These are phyloP conservation scores for Boletus subcaerulescens DNA, from an alignment of 768 basidiomycete species.

Conservation along the genomic window DNA sequence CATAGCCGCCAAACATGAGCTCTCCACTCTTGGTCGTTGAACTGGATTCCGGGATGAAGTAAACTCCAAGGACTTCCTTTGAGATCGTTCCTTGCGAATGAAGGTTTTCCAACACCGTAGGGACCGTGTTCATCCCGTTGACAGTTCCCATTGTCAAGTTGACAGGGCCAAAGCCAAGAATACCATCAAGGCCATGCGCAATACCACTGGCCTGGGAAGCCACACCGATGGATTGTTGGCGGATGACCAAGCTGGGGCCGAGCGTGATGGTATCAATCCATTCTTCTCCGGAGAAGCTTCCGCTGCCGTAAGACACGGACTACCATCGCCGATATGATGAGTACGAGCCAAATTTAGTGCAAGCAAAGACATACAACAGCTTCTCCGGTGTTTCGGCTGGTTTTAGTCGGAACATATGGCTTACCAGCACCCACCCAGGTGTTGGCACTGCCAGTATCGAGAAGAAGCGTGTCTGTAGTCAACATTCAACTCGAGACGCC, in stretches of 20 bases:
- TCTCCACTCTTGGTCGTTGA: conserved; percentile 4
- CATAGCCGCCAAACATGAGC: conserved; percentile 31
- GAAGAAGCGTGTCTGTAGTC: conserved; percentile 20
- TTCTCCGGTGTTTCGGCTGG: conserved; percentile 14
- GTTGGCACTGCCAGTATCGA: conserved; percentile 19
- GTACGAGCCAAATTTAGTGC: too few relatives aligned
- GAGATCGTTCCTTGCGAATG: conserved; percentile 27
- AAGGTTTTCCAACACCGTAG: conserved; percentile 38
- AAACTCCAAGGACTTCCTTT: conserved; percentile 31
- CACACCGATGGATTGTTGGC: conserved; percentile 36
- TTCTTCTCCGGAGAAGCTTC: conserved; percentile 10
- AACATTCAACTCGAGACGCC: background rate
- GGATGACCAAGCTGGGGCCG: background rate
- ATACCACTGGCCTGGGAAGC: conserved; percentile 26
- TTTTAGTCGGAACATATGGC: conserved; percentile 10
- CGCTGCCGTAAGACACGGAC: background rate
- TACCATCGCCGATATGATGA: background rate
- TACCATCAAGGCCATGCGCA: conserved; percentile 28
- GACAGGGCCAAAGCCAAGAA: conserved; percentile 36
- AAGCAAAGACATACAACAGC: conserved; percentile 11
- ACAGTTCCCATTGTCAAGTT: conserved; percentile 31
- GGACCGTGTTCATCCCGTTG: conserved; percentile 10
- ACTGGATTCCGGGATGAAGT: conserved; percentile 23
- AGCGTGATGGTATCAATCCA: conserved; percentile 18
- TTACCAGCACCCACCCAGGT: conserved; percentile 22